These are phyloP conservation scores for Gypsophila paniculata DNA, from an alignment of 179 eudicot species.

Conservation along the genomic window DNA sequence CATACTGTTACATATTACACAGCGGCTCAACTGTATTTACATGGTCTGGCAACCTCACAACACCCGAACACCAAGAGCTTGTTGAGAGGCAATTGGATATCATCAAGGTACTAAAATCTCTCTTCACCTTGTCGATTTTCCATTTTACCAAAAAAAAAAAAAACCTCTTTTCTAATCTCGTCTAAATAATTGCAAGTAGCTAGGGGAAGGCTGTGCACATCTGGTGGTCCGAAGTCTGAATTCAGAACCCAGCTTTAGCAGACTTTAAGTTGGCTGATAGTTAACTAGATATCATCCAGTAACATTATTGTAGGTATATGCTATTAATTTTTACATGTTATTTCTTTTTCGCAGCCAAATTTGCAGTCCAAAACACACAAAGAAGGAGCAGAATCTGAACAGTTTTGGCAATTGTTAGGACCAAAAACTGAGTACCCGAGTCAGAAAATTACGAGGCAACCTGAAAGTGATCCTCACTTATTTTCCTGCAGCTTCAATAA, in stretches of 20 bases:
- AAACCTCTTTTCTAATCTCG: not conserved
- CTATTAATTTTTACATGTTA: slow-evolving; percentile 5
- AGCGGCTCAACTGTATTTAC: slow-evolving; percentile 65
- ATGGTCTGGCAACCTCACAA: slow-evolving; percentile 71
- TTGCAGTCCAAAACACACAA: slow-evolving; percentile 66
- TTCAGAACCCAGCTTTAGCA: too few species aligned
- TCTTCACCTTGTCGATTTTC: not conserved
- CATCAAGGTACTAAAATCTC: slow-evolving; percentile 54
- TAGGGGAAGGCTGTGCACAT: not conserved
- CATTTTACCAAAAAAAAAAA: not conserved
- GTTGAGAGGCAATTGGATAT: slow-evolving; percentile 84
- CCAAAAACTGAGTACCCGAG: slow-evolving; percentile 69
- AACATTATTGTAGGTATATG: not conserved
- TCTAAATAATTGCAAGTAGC: not conserved
- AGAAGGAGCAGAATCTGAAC: slow-evolving; percentile 83
- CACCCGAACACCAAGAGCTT: slow-evolving; percentile 77
- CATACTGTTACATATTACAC: slow-evolving; percentile 87
- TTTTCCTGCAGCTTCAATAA: slow-evolving; percentile 67
- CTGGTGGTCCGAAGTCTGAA: not conserved
- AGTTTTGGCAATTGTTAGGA: slow-evolving; percentile 80
- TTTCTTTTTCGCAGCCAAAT: slow-evolving; percentile 64
- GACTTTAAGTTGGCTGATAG: not conserved
- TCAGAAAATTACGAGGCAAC: slow-evolving; percentile 59
- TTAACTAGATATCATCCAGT: not conserved
- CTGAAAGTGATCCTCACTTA: slow-evolving; percentile 84